Conservation (phyloP, 2,329 filamentous ascomycete genomes). For the Hymenoscyphus infarciens region DNA sequence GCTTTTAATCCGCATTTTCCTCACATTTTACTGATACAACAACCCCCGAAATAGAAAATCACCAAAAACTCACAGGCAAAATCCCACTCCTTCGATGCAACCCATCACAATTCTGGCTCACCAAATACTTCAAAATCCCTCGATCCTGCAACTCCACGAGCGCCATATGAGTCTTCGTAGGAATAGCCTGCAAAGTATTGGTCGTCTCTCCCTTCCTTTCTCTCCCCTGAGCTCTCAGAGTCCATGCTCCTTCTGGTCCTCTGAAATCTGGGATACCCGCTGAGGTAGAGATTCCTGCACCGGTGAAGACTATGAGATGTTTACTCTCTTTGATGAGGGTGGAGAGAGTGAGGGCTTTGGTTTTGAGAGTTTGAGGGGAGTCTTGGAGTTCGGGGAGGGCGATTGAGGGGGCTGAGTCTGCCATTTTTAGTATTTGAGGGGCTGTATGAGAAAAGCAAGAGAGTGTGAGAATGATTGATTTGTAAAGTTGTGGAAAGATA, state of each 20-base stretch:
- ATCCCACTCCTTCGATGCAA: conserved; percentile 46
- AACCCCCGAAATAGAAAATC: neutral
- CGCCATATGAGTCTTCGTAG: conserved; percentile 46
- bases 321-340: conserved; percentile 41
- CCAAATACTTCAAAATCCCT: conserved; percentile 41
- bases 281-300: conserved; percentile 46
- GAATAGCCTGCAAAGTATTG: conserved; percentile 43
- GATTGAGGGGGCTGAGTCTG: conserved; percentile 24
- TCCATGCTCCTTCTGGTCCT: conserved; percentile 46
- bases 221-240: conserved; percentile 42
- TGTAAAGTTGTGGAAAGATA: too few species aligned
- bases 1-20: too few species aligned
- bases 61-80: conserved; percentile 36
- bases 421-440: conserved; percentile 13
- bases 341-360: conserved; percentile 39
- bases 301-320: conserved; percentile 46
- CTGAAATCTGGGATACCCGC: conserved; percentile 47
- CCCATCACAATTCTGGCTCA: conserved; percentile 46
- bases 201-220: conserved; percentile 34
- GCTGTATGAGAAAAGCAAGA: too few species aligned
- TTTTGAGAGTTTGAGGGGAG: conserved; percentile 30
- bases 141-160: conserved; percentile 43
- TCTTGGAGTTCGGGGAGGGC: conserved; percentile 32
- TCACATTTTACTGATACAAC: too few species aligned
- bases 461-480: too few species aligned